Base-by-base conservation (phyloP, 2,329 filamentous ascomycete species). In the Paramyrothecium sp. region DNA sequence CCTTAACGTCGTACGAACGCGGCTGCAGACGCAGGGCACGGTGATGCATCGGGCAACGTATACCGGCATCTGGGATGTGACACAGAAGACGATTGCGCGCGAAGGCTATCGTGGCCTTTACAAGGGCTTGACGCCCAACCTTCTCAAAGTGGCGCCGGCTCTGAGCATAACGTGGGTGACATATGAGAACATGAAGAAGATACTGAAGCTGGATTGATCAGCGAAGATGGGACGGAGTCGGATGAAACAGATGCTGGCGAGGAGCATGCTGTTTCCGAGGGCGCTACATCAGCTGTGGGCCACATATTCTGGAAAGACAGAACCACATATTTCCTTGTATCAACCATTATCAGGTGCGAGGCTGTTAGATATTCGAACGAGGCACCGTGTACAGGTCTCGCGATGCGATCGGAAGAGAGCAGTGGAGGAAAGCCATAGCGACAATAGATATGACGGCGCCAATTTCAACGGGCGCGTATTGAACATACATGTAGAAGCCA, bases 161-260 rank as follows among this genome's bases (percentile, higher is more conserved):
- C 89, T 99, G 55, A 97, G 92, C 67, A 98, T 99, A 71, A 93
- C 92, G 55, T 97, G 95, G 81, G 86, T 96, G 67, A 90, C 95
- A 59, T 97, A 97, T 70, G 92, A 97, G 76, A 95, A 95, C 69
- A 87, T 90, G 56, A 97, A 97, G 80, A 85, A 82, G 65, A 71
- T 90, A 34, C 79, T 96, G 63, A 73, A 78, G 16, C 68, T 87
- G 65, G 78, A 81, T 62, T 73, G 59, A 63, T 20, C 13, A 20
- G 26, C 26, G 26, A 30, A 10, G 26, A 30, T 10, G 26, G 26
- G 22, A 53, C 51, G 44, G 5, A 17, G 48, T 12, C 34, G 21
- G 11, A 51, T 20, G 47, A 30, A 30, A 30, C 10, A 10, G 26
- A 30, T 30, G 26, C 26, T 30, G 26, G 26, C 10, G 26, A 30